Conservation (phyloP, 257 asterid genomes). For the Ligustrum vulgare region DNA sequence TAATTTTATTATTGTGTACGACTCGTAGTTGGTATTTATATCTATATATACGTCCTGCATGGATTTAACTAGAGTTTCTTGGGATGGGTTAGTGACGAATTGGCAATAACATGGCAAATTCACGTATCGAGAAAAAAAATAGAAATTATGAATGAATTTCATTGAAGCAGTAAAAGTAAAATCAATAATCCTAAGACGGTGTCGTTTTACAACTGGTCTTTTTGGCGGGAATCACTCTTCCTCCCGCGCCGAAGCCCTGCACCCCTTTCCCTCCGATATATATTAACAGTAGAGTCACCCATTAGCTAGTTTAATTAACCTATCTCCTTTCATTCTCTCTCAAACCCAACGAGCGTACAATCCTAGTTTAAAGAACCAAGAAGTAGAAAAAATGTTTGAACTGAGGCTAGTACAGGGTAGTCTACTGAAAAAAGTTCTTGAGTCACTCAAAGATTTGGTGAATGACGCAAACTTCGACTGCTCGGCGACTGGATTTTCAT, state of each 20-base stretch:
- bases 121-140: background rate
- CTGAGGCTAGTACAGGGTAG: conserved; percentile 21
- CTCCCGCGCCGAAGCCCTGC: background rate
- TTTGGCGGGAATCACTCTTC: background rate
- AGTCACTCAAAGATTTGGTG: conserved; percentile 16
- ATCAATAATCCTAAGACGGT: background rate
- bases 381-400: conserved; percentile 3
- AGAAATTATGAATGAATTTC: too few relatives aligned
- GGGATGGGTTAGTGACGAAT: too few relatives aligned
- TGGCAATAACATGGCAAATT: too few relatives aligned
- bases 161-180: background rate
- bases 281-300: background rate
- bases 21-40: too few relatives aligned
- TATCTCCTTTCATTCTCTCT: background rate
- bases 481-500: conserved; percentile 18
- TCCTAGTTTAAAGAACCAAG: background rate
- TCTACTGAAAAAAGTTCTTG: conserved; percentile 19
- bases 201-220: background rate
- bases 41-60: too few relatives aligned
- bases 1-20: too few relatives aligned
- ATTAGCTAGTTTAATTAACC: background rate
- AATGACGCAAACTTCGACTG: conserved; percentile 25
- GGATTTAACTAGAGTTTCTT: too few relatives aligned
- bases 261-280: background rate
- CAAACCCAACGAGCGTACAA: background rate